phyloP scores from a whole-genome alignment of 2,329 filamentous ascomycete species.

The Epichloe scottii region DNA sequence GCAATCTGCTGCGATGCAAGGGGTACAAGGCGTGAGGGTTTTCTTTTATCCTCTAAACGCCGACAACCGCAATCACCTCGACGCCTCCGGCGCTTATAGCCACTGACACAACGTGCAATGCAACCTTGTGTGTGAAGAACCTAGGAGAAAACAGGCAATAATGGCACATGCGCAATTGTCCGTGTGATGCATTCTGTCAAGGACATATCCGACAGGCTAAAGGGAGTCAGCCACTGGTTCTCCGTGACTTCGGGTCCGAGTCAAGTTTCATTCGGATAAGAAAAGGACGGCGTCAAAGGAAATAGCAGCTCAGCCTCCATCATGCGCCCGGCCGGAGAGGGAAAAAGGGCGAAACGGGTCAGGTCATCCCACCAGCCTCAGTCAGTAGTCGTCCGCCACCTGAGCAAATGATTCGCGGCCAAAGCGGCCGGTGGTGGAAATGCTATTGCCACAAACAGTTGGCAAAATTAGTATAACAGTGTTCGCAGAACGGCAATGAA shows the following conservation, averaged over 20 bases:
- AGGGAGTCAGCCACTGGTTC: not conserved
- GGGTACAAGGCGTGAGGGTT: not conserved
- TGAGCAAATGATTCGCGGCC: not conserved
- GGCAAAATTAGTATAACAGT: not conserved
- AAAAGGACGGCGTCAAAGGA: not conserved
- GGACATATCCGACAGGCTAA: not conserved
- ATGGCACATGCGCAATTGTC: not conserved
- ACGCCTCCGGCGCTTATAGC: not conserved
- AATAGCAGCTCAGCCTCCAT: not conserved
- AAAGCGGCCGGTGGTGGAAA: not conserved
- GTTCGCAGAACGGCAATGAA: not conserved
- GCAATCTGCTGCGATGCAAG: not conserved
- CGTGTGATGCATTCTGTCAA: not conserved
- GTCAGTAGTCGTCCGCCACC: not conserved
- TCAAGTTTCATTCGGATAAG: constrained; percentile 3
- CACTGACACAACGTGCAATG: not conserved
- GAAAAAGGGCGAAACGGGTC: not conserved
- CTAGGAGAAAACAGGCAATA: not conserved
- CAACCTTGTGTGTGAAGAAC: not conserved
- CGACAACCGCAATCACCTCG: not conserved
- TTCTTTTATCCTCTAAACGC: not conserved
- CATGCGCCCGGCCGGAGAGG: not conserved
- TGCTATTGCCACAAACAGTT: not conserved
- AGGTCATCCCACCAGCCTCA: not conserved
- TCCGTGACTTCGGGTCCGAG: constrained; percentile 5